Evolutionary conservation across 805 yeast genomes (phyloP).

Genomic region (Ogataea nakhonphanomensis): DNA sequence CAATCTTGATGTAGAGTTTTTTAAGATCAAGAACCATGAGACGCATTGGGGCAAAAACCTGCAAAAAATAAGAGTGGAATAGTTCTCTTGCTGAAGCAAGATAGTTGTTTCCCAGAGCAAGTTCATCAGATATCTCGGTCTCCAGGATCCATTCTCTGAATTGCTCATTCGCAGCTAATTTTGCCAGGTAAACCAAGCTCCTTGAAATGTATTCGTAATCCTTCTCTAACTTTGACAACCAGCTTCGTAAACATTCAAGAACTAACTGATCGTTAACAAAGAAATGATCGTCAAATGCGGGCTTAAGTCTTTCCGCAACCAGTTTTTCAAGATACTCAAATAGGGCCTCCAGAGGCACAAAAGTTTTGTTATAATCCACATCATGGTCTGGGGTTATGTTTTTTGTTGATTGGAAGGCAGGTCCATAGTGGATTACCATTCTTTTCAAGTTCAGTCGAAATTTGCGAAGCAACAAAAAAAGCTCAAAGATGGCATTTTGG

Average conservation of each 20-base stretch:
- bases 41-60: conserved; percentile 30
- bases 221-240: conserved; percentile 27
- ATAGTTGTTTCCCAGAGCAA: conserved; percentile 22
- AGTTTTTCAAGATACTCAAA: conserved; percentile 27
- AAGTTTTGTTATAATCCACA: conserved; percentile 28
- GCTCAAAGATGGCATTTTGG: conserved; percentile 32
- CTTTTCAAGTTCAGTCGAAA: conserved; percentile 27
- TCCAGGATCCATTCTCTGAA: conserved; percentile 26
- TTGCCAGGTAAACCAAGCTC: conserved; percentile 29
- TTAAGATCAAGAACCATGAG: conserved; percentile 24
- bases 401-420: conserved; percentile 20
- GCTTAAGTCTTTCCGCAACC: conserved; percentile 23
- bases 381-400: conserved; percentile 18
- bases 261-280: conserved; percentile 29
- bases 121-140: conserved; percentile 18
- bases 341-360: conserved; percentile 26
- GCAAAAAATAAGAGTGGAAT: conserved; percentile 30
- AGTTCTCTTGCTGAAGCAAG: conserved; percentile 29
- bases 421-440: conserved; percentile 28
- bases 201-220: conserved; percentile 29
- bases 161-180: conserved; percentile 25
- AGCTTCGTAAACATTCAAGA: conserved; percentile 21
- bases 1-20: conserved; percentile 22
- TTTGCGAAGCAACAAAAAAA: conserved; percentile 24
- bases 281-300: conserved; percentile 27